Evolutionary conservation across 306 rosid genomes (phyloP), one percentile per base, ranked within the genome.

Genomic region (Castanea mollissima): DNA sequence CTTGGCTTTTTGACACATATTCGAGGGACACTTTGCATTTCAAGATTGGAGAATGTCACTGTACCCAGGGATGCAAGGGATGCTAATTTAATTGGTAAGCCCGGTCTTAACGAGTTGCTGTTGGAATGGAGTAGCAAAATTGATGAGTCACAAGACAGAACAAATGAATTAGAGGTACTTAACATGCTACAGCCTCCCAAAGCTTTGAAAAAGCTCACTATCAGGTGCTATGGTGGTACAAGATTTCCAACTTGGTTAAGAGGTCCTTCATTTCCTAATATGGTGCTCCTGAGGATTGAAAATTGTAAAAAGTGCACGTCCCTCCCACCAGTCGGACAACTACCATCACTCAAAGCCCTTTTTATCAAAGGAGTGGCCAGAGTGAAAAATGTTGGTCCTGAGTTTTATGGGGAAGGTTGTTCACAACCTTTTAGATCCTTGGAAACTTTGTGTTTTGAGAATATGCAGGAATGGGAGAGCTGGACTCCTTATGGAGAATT

Each of bases 221-320:
- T 78, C 18, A 2, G 0, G 5, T 3, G 49, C 3, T 78, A 78
- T 25, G 69, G 9, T 0, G 70, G 81, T 23, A 18, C 1, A 1
- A 1, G 69, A 21, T 69, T 78, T 69, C 73, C 81, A 18, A 5
- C 75, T 4, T 78, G 81, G 81, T 16, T 78, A 6, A 25, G 58
- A 55, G 6, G 15, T 69, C 34, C 58, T 41, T 69, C 16, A 10
- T 78, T 78, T 35, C 31, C 69, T 18, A 18, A 25, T 10, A 69
- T 78, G 80, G 74, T 23, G 69, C 0, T 21, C 10, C 6, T 74
- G 4, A 21, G 8, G 2, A 57, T 74, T 35, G 16, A 60, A 60
- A 25, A 20, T 16, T 75, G 78, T 51, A 51, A 29, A 9, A 52
- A 29, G 0, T 76, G 79, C 69, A 51, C 21, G 18, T 76, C 55